Evolutionary conservation across 164 flowering plant species (phyloP), one percentile per base, ranked within the genome.

Genomic region (Chimonanthus salicifolius): DNA sequence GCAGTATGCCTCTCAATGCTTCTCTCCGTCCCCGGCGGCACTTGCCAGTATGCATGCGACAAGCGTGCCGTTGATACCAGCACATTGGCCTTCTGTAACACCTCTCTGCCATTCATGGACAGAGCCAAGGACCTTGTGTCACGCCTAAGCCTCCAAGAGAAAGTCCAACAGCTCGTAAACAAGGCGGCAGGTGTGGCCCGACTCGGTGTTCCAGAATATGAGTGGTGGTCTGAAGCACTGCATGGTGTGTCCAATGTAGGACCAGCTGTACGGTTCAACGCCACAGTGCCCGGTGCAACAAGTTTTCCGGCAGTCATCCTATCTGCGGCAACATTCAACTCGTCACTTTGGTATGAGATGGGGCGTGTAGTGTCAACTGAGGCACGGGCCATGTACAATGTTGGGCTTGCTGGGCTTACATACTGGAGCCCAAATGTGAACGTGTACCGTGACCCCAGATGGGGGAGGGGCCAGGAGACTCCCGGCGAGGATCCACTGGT

Each of bases 151-250:
- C 84, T 89, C 13, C 74, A 77, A 64, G 93, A 89, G 76, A 87
- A 87, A 49, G 89, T 78, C 44, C 77, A 78, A 20, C 89, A 86
- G 74, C 81, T 89, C 3, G 87, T 82, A 3, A 80, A 84, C 75
- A 73, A 18, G 13, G 87, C 88, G 54, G 1, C 80, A 0, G 88
- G 89, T 1, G 71, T 88, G 33, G 4, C 87, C 0, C 74, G 88
- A 54, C 83, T 89, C 0, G 88, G 91, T 0, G 64, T 89, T 7
- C 85, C 91, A 0, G 60, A 66, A 0, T 89, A 87, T 18, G 81
- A 88, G 44, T 89, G 93, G 93, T 89, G 93, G 93, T 81, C 85
- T 0, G 93, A 89, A 74, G 89, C 89, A 3, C 89, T 89, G 16
- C 90, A 89, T n/a, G 92, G 92, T 0, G 94, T 89, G 64, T 80